Evolutionary conservation across 2,329 filamentous ascomycete species (phyloP), one percentile per base, ranked within the genome.

Genomic region (Fusarium anguioides): DNA sequence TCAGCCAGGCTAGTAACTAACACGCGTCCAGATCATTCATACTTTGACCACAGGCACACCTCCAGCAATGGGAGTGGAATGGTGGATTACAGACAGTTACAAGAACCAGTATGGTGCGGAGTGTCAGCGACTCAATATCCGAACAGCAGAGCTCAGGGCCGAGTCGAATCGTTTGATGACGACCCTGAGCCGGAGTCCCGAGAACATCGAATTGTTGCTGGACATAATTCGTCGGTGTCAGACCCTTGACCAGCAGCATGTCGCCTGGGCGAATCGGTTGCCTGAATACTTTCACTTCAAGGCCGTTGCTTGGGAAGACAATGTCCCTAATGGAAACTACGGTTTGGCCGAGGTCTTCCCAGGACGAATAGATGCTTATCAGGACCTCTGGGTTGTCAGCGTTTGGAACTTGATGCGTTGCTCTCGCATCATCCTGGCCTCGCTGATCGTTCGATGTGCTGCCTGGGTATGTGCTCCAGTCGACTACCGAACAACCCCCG

Each of bases 401-500:
- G 78, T 87, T 10, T 86, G 84, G 82, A 89, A 89, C 72, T 78
- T 86, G 76, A 78, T 81, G 60, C 80, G 87, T 17, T 81, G 84
- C 17, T 81, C 83, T 8, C 80, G 87, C 4, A 79, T 89, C 26
- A 82, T 86, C 50, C 78, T 89, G 23, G 82, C 83, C 5, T 83
- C 85, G 17, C 76, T 87, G 17, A 82, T 85, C 35, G 83, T 89
- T 14, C 84, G 87, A 8, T 88, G 86, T 69, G 82, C 84, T 8
- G 87, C 87, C 3, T 89, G 87, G 86, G 79, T 86, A 23, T 86
- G 85, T 73, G 80, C 82, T 10, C 87, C 87, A 0, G 81, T 86
- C 10, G 87, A 90, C 74, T 89, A 89, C 71, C 81, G 87, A 39
- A 89, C 86, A 2, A 89, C 87, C 8, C 83, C 86, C 18, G 86